Conservation (phyloP, 768 basidiomycete species). For the Suillus weaverae region DNA sequence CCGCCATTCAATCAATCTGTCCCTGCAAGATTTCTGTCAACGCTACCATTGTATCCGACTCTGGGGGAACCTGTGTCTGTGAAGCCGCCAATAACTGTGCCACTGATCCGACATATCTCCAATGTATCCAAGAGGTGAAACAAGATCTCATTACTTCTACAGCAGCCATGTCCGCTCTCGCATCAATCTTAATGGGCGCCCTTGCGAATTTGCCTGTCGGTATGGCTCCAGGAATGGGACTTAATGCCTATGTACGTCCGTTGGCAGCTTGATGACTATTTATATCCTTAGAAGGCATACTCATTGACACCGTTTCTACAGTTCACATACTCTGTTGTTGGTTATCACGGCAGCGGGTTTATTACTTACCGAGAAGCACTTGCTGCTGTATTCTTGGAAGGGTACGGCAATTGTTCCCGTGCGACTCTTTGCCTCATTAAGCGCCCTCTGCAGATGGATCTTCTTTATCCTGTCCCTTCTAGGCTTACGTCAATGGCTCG, state of each 20-base stretch:
- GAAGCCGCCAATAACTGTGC: conserved; percentile 54
- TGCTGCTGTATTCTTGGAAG: conserved; percentile 85
- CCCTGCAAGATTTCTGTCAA: conserved; percentile 75
- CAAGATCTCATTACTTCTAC: conserved; percentile 83
- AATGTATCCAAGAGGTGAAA: conserved; percentile 61
- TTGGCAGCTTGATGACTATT: not conserved
- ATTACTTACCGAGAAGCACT: conserved; percentile 80
- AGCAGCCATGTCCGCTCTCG: conserved; percentile 71
- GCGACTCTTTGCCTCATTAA: not conserved
- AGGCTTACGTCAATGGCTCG: conserved; percentile 88
- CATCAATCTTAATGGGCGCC: conserved; percentile 81
- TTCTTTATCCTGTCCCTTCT: conserved; percentile 79
- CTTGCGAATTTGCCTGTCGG: conserved; percentile 89
- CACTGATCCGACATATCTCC: conserved; percentile 50
- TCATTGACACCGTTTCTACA: conserved; percentile 28
- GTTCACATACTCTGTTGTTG: conserved; percentile 89
- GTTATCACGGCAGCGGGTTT: conserved; percentile 70
- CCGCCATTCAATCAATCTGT: conserved; percentile 5
- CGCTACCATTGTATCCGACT: conserved; percentile 71
- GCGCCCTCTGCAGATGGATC: conserved; percentile 55
- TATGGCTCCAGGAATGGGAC: conserved; percentile 81
- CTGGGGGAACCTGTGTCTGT: conserved; percentile 84
- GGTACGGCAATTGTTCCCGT: conserved; percentile 43
- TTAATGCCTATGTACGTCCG: conserved; percentile 72
- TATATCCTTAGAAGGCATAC: not conserved